phyloP scores from a whole-genome alignment of 306 rosid species.

The Citrullus colocynthis region DNA sequence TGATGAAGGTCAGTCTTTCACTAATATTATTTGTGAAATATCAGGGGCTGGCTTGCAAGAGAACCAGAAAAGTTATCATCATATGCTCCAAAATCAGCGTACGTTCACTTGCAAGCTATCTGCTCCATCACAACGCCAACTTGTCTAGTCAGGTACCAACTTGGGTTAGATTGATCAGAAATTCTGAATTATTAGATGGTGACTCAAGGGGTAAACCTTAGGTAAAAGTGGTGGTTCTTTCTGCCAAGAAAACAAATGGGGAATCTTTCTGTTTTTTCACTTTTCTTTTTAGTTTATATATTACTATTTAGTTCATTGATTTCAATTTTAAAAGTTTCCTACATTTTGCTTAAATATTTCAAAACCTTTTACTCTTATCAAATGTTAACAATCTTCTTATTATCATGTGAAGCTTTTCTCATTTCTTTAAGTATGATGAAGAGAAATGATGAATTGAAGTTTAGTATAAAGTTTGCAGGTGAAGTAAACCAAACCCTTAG shows the following conservation, averaged over 20 bases:
- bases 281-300: neutral
- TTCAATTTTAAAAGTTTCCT: neutral
- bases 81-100: conserved; percentile 46
- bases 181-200: neutral
- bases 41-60: conserved; percentile 9
- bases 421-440: neutral
- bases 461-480: neutral
- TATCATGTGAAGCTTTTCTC: neutral
- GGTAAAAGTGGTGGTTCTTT: conserved; percentile 3
- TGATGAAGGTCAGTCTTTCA: neutral
- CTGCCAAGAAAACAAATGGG: neutral
- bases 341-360: neutral
- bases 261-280: conserved; percentile 6
- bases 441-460: neutral
- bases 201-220: neutral
- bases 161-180: neutral
- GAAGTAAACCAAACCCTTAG: neutral
- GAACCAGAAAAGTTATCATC: conserved; percentile 25
- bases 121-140: conserved; percentile 41
- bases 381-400: neutral
- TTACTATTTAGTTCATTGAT: neutral
- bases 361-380: neutral
- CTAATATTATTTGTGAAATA: conserved; percentile 14
- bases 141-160: conserved; percentile 19
- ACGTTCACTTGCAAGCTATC: conserved; percentile 42